Conservation (phyloP, 73 alveolate genomes). For the Durusdinium trenchii region DNA sequence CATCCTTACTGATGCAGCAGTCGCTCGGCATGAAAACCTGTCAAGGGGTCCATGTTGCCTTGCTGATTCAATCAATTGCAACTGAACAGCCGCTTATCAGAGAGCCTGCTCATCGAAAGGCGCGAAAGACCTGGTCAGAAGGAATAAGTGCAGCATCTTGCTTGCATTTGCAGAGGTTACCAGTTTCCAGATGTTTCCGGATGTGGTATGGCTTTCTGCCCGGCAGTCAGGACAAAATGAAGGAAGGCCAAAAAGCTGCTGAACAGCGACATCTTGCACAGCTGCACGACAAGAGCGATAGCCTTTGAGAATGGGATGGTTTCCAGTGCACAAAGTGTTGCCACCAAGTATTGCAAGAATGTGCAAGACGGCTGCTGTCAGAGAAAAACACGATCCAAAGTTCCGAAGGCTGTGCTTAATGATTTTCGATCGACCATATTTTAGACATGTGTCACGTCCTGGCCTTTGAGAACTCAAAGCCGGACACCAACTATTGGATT, state of each 20-base stretch:
- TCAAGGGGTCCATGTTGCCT: no score
- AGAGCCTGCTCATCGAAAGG: neutral
- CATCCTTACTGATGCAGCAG: conserved; percentile 54
- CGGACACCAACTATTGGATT: no score
- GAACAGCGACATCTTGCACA: conserved; percentile 60
- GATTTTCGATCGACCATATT: no score
- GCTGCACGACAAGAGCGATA: conserved; percentile 65
- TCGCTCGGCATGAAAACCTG: neutral
- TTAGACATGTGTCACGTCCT: no score
- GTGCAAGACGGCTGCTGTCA: no score
- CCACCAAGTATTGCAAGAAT: no score
- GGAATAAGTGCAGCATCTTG: conserved; percentile 19
- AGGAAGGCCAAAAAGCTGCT: conserved; percentile 56
- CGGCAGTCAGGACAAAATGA: conserved; percentile 43
- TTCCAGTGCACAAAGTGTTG: no score
- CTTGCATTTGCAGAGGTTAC: neutral
- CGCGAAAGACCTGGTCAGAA: conserved; percentile 89
- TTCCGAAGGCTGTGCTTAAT: no score
- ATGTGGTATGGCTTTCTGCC: neutral
- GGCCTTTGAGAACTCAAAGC: no score
- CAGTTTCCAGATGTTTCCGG: neutral
- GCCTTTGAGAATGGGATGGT: neutral
- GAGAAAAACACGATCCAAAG: no score
- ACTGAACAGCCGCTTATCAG: neutral
- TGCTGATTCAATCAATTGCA: no score